Percentiles rank a stretch among this genome's conserved stretches.
Conservation (phyloP, 306 rosid species). For the Lupinus albus region DNA sequence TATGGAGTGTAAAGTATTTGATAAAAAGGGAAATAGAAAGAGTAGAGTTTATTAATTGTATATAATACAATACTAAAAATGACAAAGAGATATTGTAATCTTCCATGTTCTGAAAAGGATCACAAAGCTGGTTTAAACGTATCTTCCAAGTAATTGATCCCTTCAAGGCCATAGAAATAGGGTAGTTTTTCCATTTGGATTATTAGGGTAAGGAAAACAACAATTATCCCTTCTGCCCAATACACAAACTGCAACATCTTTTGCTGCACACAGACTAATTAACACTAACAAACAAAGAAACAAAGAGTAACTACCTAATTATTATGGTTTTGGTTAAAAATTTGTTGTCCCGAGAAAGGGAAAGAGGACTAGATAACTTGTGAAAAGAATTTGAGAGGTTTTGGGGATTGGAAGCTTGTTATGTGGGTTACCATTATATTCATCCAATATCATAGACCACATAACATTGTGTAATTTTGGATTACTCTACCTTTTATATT, state of each 20-base stretch:
- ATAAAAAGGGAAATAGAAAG: no score
- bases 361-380: conserved; percentile 10
- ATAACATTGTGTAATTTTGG: conserved; percentile 37
- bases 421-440: conserved; percentile 37
- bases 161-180: background rate
- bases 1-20: no score
- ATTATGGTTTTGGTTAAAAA: conserved; percentile 44
- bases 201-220: conserved; percentile 26
- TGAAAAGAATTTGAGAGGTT: conserved; percentile 22
- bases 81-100: no score
- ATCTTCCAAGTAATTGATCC: background rate
- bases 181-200: conserved; percentile 15
- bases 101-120: conserved; percentile 9
- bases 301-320: no score
- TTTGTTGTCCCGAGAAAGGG: conserved; percentile 39
- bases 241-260: conserved; percentile 35
- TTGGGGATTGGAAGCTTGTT: conserved; percentile 42
- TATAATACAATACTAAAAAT: no score
- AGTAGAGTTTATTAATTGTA: no score
- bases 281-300: conserved; percentile 30
- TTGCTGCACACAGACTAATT: conserved; percentile 34
- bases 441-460: conserved; percentile 15
- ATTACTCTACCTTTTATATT: conserved; percentile 36
- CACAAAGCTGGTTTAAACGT: conserved; percentile 24
- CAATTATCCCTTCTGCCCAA: background rate